These are phyloP conservation scores for Calycina marina DNA, from an alignment of 2,329 filamentous ascomycete genomes.

Conservation along the genomic window DNA sequence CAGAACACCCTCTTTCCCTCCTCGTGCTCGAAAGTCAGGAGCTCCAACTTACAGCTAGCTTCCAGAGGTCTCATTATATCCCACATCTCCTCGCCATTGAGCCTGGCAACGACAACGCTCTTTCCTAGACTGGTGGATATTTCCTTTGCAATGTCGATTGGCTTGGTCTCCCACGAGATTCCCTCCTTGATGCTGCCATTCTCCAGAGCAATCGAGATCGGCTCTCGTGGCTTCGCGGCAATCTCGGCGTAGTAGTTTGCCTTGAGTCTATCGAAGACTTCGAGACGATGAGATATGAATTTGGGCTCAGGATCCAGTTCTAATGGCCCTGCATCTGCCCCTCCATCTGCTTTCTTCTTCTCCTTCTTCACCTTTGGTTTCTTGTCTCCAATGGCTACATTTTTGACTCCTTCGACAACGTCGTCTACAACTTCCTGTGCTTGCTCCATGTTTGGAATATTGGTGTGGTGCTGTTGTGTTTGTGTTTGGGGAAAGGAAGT, in stretches of 20 bases:
- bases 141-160: conserved; percentile 58
- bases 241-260: conserved; percentile 68
- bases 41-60: conserved; percentile 69
- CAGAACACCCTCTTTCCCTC: conserved; percentile 87
- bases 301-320: conserved; percentile 46
- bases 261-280: conserved; percentile 81
- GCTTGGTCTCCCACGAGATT: conserved; percentile 85
- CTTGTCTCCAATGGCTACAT: conserved; percentile 35
- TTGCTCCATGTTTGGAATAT: conserved; percentile 30
- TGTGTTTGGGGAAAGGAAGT: conserved; percentile 1
- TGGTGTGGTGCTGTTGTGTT: conserved; percentile 7
- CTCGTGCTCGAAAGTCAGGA: conserved; percentile 64
- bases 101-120: conserved; percentile 72
- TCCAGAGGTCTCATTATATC: conserved; percentile 85
- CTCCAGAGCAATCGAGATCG: conserved; percentile 59
- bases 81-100: conserved; percentile 75
- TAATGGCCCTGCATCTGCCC: conserved; percentile 26
- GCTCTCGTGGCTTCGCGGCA: conserved; percentile 52
- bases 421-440: conserved; percentile 32
- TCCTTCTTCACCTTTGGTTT: conserved; percentile 32
- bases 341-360: conserved; percentile 32
- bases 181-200: conserved; percentile 59
- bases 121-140: conserved; percentile 79
- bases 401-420: conserved; percentile 43
- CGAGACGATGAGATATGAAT: conserved; percentile 71